Conservation (phyloP, 2,329 filamentous ascomycete genomes). For the Fusarium zealandicum region DNA sequence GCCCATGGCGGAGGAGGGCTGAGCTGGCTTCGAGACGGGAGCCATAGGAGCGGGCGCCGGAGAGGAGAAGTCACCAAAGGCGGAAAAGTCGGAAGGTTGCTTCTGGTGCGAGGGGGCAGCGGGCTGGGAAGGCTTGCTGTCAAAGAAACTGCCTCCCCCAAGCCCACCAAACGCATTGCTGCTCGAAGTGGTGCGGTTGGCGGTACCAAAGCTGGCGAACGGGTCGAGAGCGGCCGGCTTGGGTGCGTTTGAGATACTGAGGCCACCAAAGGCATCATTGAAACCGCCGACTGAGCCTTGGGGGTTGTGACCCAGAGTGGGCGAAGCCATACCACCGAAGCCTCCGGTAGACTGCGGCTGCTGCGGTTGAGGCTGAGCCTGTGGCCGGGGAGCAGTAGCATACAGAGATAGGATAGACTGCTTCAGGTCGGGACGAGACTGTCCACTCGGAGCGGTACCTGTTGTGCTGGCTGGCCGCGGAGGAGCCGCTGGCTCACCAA, state of each 20-base stretch:
- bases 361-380: constrained; percentile 59
- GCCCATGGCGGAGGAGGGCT: constrained; percentile 66
- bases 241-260: constrained; percentile 53
- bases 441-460: constrained; percentile 65
- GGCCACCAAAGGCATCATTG: constrained; percentile 73
- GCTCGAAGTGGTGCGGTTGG: constrained; percentile 47
- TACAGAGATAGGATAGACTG: constrained; percentile 97
- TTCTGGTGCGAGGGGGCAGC: constrained; percentile 58
- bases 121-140: constrained; percentile 70
- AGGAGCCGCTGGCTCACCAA: constrained; percentile 77
- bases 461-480: constrained; percentile 83
- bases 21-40: constrained; percentile 51
- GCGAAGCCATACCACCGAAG: constrained; percentile 72
- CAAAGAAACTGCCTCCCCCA: constrained; percentile 84
- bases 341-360: constrained; percentile 63
- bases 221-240: constrained; percentile 58
- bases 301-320: constrained; percentile 59
- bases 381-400: constrained; percentile 81
- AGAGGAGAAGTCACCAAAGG: constrained; percentile 68
- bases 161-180: constrained; percentile 58
- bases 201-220: constrained; percentile 65
- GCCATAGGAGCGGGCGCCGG: constrained; percentile 48
- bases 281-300: constrained; percentile 66
- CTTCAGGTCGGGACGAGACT: constrained; percentile 91
- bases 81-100: constrained; percentile 64